These are phyloP conservation scores for Polychytrium aggregatum DNA, from an alignment of 192 early-diverging fungal genomes.

Conservation along the genomic window DNA sequence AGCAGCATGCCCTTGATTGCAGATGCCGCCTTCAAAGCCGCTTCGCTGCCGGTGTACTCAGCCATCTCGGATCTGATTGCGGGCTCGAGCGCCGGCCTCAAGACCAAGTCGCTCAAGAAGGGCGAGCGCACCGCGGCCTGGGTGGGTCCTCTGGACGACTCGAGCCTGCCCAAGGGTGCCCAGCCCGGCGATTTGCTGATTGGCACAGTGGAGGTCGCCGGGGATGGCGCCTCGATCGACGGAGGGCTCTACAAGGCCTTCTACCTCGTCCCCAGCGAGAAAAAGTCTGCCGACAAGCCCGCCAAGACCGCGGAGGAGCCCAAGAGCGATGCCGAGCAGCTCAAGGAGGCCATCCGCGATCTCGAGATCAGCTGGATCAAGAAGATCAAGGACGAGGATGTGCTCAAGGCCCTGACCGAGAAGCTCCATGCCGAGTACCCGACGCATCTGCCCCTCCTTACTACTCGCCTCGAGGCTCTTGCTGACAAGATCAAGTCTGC, in stretches of 20 bases:
- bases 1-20: conserved; percentile 45
- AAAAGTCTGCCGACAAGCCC: conserved; percentile 26
- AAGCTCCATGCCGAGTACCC: conserved; percentile 55
- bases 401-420: conserved; percentile 38
- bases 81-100: conserved; percentile 26
- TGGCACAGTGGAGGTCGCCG: conserved; percentile 51
- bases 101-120: conserved; percentile 34
- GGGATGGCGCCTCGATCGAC: conserved; percentile 13
- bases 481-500: conserved; percentile 21
- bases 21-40: conserved; percentile 49
- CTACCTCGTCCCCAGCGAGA: conserved; percentile 37
- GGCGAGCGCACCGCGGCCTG: conserved; percentile 38
- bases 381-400: conserved; percentile 53
- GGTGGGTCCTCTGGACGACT: conserved; percentile 40
- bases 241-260: conserved; percentile 18
- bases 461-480: conserved; percentile 41
- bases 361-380: conserved; percentile 69
- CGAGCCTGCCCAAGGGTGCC: conserved; percentile 47
- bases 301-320: conserved; percentile 3
- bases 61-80: conserved; percentile 40
- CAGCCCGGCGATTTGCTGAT: conserved; percentile 68
- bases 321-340: conserved; percentile 15
- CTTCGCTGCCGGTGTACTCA: conserved; percentile 41
- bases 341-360: conserved; percentile 66
- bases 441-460: conserved; percentile 40